phyloP scores from a whole-genome alignment of 2,329 filamentous ascomycete species.

The Trichoderma atroviride region DNA sequence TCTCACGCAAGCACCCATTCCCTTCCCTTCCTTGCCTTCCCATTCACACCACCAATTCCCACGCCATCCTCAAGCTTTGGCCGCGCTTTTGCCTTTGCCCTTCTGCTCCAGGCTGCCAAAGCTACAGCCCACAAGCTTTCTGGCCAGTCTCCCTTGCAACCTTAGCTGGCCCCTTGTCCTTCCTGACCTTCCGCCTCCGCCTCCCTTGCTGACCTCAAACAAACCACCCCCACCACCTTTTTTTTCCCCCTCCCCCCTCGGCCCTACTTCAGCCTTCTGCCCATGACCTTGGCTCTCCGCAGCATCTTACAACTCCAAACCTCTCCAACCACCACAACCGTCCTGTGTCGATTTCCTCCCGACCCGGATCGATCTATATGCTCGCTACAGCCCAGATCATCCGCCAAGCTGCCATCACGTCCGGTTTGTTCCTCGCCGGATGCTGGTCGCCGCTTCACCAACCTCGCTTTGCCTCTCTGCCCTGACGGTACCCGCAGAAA shows the following conservation, averaged over 20 bases:
- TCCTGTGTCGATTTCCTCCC: not conserved
- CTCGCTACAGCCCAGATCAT: not conserved
- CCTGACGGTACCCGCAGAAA: conserved; percentile 30
- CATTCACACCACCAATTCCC: not conserved
- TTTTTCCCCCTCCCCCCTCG: conserved; percentile 25
- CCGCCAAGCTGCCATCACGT: conserved; percentile 9
- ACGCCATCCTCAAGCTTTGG: not conserved
- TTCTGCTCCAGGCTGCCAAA: not conserved
- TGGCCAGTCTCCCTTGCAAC: conserved; percentile 29
- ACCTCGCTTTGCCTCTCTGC: conserved; percentile 29
- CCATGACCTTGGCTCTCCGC: conserved; percentile 14
- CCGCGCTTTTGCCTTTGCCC: not conserved
- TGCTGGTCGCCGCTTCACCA: conserved; percentile 31
- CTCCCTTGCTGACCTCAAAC: conserved; percentile 30
- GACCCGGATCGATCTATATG: not conserved
- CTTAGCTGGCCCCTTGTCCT: conserved; percentile 27
- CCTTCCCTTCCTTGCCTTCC: no score
- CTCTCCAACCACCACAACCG: not conserved
- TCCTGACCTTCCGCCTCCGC: conserved; percentile 32
- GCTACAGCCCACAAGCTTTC: conserved; percentile 21
- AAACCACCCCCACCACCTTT: conserved; percentile 19
- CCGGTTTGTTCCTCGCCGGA: not conserved
- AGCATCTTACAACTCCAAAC: conserved; percentile 11
- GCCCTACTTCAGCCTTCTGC: conserved; percentile 26
- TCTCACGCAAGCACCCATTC: conserved; percentile 10